Evolutionary conservation across 345 rosid species (phyloP), one percentile per base, ranked within the genome.

Genomic region (Eucalyptus cloeziana): DNA sequence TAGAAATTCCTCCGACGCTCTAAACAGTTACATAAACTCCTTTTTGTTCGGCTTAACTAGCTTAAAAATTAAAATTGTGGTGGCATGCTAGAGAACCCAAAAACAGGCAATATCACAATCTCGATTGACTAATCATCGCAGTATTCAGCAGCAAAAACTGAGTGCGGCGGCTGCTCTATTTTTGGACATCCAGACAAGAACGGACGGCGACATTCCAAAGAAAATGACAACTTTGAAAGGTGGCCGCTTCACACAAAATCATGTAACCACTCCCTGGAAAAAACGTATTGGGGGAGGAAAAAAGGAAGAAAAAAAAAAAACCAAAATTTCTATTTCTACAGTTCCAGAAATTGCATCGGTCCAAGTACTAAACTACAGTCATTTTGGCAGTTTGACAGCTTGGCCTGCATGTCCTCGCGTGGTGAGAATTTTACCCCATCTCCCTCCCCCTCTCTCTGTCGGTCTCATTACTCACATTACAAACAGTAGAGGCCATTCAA

Each of bases 171-270:
- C 83, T 37, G 83, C 83, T 37, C 24, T 40, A 17, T 33, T 10
- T 69, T 10, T 33, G 81, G 81, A 33, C 44, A 37, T 17, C 40
- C 40, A 69, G 81, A 16, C 11, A 33, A 69, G 44, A 69, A 33
- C 44, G 22, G 81, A 17, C 81, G 44, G 44, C 40, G 81, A 33
- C 44, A 17, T 69, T 33, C 24, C 81, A 69, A 33, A 69, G 81
- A 90, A 49, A 85, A 58, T 90, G 89, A 86, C 91, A 45, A 79
- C 33, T 64, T 89, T 81, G 87, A 89, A 88, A 83, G 86, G 89
- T 49, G 44, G 86, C 87, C 89, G 14, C 44, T 85, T 87, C 90
- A 64, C 91, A 88, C 91, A 86, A 89, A 89, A 91, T 83, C 89
- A 62, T 79, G 86, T 44, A 88, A 88, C 90, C 31, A 87, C 91